These are phyloP conservation scores for Cladophialophora bantiana DNA, from an alignment of 2,329 filamentous ascomycete genomes.

Conservation along the genomic window DNA sequence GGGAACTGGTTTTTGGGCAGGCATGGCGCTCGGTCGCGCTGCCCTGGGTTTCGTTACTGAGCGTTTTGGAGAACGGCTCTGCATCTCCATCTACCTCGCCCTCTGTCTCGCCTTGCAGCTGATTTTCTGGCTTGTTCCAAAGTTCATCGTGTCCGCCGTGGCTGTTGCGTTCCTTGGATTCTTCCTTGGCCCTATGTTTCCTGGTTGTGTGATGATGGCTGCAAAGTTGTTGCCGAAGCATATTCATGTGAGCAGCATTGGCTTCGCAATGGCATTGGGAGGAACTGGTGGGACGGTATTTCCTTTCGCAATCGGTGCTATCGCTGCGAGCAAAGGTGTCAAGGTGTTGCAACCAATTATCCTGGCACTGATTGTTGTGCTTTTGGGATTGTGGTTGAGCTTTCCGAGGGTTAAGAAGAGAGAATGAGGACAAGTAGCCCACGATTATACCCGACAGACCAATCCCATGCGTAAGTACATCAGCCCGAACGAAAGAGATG, in stretches of 20 bases:
- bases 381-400: constrained; percentile 35
- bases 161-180: constrained; percentile 75
- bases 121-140: constrained; percentile 79
- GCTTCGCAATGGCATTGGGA: constrained; percentile 77
- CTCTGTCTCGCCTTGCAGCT: constrained; percentile 70
- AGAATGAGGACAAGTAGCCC: constrained; percentile 18
- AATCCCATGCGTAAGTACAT: constrained; percentile 23
- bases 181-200: constrained; percentile 79
- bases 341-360: constrained; percentile 65
- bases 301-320: constrained; percentile 50
- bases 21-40: constrained; percentile 74
- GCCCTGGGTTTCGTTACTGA: constrained; percentile 73
- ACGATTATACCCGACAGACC: background rate
- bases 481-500: no score
- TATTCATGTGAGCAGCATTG: constrained; percentile 76
- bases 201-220: constrained; percentile 72
- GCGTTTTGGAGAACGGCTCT: constrained; percentile 71
- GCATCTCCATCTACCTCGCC: constrained; percentile 67
- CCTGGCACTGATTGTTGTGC: constrained; percentile 51
- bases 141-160: constrained; percentile 73
- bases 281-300: constrained; percentile 66
- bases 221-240: constrained; percentile 74
- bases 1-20: constrained; percentile 77
- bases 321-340: constrained; percentile 60
- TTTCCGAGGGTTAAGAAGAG: constrained; percentile 38